phyloP scores from a whole-genome alignment of 1,139 yeast species.

The Candida sanyaensis region DNA sequence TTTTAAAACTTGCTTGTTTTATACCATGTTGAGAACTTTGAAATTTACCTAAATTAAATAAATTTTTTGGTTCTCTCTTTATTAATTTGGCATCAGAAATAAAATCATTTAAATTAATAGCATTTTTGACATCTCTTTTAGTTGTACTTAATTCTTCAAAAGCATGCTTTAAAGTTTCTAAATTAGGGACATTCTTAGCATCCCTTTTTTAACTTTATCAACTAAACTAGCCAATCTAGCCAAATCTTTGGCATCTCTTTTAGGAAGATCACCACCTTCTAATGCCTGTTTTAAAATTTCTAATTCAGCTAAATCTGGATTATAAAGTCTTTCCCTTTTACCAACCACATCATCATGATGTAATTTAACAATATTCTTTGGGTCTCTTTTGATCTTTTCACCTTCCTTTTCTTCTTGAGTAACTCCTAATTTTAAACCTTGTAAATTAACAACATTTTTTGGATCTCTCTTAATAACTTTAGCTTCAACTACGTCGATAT shows the following conservation, averaged over 20 bases:
- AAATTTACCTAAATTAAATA: conserved; percentile 14
- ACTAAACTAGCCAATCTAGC: conserved; percentile 11
- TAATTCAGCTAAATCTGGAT: conserved; percentile 14
- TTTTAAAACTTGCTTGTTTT: conserved; percentile 2
- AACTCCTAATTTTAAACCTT: too few relatives aligned
- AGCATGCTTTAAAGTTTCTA: conserved; percentile 10
- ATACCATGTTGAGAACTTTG: conserved; percentile 8
- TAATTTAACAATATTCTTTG: conserved; percentile 19
- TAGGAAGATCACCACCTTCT: conserved; percentile 7
- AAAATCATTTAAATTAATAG: conserved; percentile 19
- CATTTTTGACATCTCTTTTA: conserved; percentile 24
- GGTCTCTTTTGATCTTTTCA: too few relatives aligned
- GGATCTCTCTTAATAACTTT: too few relatives aligned
- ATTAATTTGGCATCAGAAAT: conserved; percentile 2
- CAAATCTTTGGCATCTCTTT: conserved; percentile 24
- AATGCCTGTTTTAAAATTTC: conserved; percentile 7
- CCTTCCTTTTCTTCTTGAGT: too few relatives aligned
- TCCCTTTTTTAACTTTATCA: conserved; percentile 14
- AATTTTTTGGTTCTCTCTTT: conserved; percentile 23
- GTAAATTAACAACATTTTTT: too few relatives aligned
- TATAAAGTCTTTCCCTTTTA: conserved; percentile 4
- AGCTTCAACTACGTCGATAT: too few relatives aligned
- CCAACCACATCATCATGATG: not conserved
- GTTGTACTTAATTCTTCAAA: conserved; percentile 2
- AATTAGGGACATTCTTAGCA: conserved; percentile 22